Conservation (phyloP, 1,139 yeast genomes). For the Blastobotrys aristatus region DNA sequence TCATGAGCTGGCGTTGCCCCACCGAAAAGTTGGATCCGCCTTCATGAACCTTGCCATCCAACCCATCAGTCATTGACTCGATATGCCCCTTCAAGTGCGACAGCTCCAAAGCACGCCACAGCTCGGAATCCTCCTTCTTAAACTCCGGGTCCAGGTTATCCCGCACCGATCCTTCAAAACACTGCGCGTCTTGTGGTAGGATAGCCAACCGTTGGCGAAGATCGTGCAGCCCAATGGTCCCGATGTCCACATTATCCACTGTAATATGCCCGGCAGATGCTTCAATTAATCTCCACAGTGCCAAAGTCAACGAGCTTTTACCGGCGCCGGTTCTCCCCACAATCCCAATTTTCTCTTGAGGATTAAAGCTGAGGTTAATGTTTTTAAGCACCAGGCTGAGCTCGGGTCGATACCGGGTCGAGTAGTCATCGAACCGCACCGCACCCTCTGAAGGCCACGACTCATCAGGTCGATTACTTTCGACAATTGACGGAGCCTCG, state of each 20-base stretch:
- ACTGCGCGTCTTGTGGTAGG: constrained; percentile 97
- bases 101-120: constrained; percentile 81
- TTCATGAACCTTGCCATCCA: constrained; percentile 64
- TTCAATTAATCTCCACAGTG: constrained; percentile 86
- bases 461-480: constrained; percentile 59
- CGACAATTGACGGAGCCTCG: constrained; percentile 79
- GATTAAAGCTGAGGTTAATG: constrained; percentile 60
- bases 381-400: constrained; percentile 74
- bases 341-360: constrained; percentile 86
- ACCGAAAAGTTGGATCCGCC: constrained; percentile 87
- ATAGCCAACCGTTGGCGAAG: constrained; percentile 81
- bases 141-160: constrained; percentile 85
- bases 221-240: constrained; percentile 71
- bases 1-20: constrained; percentile 89
- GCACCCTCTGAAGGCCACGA: constrained; percentile 80
- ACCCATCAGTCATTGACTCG: constrained; percentile 54
- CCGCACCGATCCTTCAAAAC: constrained; percentile 85
- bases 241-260: constrained; percentile 69
- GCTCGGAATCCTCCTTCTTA: constrained; percentile 61
- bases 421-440: constrained; percentile 66
- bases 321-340: constrained; percentile 99
- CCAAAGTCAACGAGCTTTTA: constrained; percentile 83
- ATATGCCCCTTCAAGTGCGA: constrained; percentile 82
- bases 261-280: constrained; percentile 65
- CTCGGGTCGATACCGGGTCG: constrained; percentile 81